phyloP scores from a whole-genome alignment of 2,329 filamentous ascomycete species.

The Knoxdaviesia proteae region DNA sequence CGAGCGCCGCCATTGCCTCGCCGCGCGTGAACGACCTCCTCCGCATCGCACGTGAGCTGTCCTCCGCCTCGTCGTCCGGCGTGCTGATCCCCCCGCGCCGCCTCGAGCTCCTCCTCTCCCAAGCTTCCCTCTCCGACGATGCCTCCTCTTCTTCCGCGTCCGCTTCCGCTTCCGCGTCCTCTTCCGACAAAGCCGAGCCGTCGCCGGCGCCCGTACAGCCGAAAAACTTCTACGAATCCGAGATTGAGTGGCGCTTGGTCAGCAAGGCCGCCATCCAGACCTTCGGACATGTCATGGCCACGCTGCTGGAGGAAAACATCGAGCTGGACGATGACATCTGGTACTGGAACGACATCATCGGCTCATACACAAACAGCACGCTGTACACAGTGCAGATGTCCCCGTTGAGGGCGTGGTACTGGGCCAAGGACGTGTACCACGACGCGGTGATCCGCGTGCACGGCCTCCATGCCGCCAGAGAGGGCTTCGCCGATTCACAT shows the following conservation, averaged over 20 bases:
- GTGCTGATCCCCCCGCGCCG: constrained; percentile 37
- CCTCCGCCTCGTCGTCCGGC: constrained; percentile 43
- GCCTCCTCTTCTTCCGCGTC: constrained; percentile 1
- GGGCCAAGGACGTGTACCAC: constrained; percentile 47
- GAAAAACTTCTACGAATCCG: constrained; percentile 40
- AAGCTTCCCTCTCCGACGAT: constrained; percentile 28
- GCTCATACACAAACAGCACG: constrained; percentile 56
- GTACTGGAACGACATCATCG: constrained; percentile 86
- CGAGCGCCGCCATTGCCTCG: constrained; percentile 22
- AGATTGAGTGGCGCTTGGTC: constrained; percentile 77
- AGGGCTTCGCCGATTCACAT: constrained; percentile 2
- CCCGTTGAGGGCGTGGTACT: constrained; percentile 53
- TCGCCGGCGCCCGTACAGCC: not conserved
- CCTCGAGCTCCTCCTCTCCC: constrained; percentile 40
- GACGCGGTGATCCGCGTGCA: constrained; percentile 31
- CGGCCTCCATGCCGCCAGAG: constrained; percentile 8
- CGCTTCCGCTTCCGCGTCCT: not conserved
- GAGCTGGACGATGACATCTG: constrained; percentile 70
- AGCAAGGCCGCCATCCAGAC: constrained; percentile 85
- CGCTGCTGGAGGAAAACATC: constrained; percentile 63
- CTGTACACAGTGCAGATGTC: constrained; percentile 76
- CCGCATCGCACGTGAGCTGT: constrained; percentile 47
- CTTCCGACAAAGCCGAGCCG: not conserved
- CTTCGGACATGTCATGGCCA: constrained; percentile 61
- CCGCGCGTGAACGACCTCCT: constrained; percentile 41